Evolutionary conservation across 2,329 filamentous ascomycete genomes (phyloP).

Genomic region (Exutisphaerella laricina): DNA sequence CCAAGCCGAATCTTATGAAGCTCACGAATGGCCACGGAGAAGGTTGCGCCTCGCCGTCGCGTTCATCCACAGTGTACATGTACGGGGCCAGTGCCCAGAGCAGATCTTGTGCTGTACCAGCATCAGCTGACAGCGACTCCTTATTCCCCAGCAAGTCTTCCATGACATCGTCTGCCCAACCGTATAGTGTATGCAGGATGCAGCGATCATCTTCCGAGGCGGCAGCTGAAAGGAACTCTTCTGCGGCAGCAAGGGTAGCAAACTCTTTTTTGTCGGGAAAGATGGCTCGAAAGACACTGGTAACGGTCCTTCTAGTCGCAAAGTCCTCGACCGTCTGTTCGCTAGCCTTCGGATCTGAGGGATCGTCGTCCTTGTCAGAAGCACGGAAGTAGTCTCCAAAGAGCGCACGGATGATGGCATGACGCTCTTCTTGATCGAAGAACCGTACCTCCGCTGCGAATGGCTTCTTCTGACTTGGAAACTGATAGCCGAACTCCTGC

Average conservation of each 20-base stretch:
- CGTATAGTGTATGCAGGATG: background rate
- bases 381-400: slow-evolving; percentile 13
- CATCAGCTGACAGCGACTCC: slow-evolving; percentile 5
- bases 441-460: slow-evolving; percentile 20
- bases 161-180: slow-evolving; percentile 7
- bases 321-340: slow-evolving; percentile 4
- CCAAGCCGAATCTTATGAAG: slow-evolving; percentile 16
- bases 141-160: slow-evolving; percentile 1
- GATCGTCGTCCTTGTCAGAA: background rate
- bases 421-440: slow-evolving; percentile 9
- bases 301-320: slow-evolving; percentile 4
- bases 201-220: background rate
- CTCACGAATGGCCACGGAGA: slow-evolving; percentile 21
- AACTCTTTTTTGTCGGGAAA: slow-evolving; percentile 13
- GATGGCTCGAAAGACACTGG: slow-evolving; percentile 10
- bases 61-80: slow-evolving; percentile 6
- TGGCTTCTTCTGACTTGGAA: slow-evolving; percentile 12
- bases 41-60: slow-evolving; percentile 1
- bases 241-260: background rate
- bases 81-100: slow-evolving; percentile 11
- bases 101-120: slow-evolving; percentile 12
- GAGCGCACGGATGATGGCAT: slow-evolving; percentile 7
- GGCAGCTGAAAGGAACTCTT: background rate
- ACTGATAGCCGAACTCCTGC: slow-evolving; percentile 12
- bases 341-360: slow-evolving; percentile 1